Percentiles rank a stretch among this genome's conserved stretches.
Evolutionary conservation across 2,329 filamentous ascomycete species (phyloP).

Genomic region (Colletotrichum sp.): DNA sequence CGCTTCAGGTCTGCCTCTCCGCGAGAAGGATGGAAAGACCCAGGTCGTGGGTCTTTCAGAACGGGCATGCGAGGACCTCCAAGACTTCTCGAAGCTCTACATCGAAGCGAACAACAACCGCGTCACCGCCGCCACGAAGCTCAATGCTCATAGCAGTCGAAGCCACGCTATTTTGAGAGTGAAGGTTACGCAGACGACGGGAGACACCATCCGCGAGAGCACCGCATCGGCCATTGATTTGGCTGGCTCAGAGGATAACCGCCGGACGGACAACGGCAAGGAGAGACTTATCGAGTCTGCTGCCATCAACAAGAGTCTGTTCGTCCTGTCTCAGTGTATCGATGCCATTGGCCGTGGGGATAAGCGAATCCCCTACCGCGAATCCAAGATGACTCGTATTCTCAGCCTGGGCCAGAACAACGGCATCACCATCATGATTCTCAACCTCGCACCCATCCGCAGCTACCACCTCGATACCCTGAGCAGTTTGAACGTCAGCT

Average conservation of each 20-base stretch:
- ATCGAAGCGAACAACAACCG: slow-evolving; percentile 92
- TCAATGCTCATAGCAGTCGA: slow-evolving; percentile 89
- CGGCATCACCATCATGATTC: slow-evolving; percentile 93
- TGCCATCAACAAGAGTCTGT: slow-evolving; percentile 96
- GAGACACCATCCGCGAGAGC: slow-evolving; percentile 73
- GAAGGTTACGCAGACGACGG: slow-evolving; percentile 80
- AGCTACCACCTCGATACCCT: slow-evolving; percentile 94
- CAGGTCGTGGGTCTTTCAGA: slow-evolving; percentile 87
- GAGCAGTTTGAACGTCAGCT: slow-evolving; percentile 93
- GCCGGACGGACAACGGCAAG: slow-evolving; percentile 91
- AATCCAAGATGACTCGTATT: slow-evolving; percentile 97
- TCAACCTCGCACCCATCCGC: slow-evolving; percentile 90
- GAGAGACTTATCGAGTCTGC: slow-evolving; percentile 93
- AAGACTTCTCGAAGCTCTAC: slow-evolving; percentile 89
- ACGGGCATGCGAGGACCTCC: slow-evolving; percentile 80
- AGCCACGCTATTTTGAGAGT: slow-evolving; percentile 92
- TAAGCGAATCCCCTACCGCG: slow-evolving; percentile 86
- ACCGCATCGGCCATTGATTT: slow-evolving; percentile 93
- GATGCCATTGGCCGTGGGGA: slow-evolving; percentile 84
- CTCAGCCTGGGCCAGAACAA: slow-evolving; percentile 93
- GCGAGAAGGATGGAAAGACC: slow-evolving; percentile 87
- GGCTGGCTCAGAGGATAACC: slow-evolving; percentile 94
- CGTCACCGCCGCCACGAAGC: slow-evolving; percentile 87
- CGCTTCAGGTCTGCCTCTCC: slow-evolving; percentile 77
- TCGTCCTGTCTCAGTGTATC: slow-evolving; percentile 92